Evolutionary conservation across 2,329 filamentous ascomycete genomes (phyloP), one percentile per base, ranked within the genome.

Genomic region (Diplodia sapinea): DNA sequence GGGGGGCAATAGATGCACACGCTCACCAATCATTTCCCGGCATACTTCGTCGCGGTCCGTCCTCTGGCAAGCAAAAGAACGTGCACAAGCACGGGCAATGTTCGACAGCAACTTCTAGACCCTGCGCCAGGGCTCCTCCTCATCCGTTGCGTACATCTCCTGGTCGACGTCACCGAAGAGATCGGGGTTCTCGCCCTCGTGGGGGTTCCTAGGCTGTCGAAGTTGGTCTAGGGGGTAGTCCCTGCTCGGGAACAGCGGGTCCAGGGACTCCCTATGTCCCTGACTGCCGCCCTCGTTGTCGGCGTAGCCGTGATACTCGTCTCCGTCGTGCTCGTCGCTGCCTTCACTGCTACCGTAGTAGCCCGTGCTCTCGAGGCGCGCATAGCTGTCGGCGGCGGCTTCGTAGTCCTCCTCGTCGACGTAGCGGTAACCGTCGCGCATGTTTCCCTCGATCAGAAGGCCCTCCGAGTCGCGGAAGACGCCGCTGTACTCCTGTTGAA

Each of bases 51-150:
- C n/a, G n/a, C n/a, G 3, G 43, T 9, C 40, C 43, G 6, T 47
- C 15, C n/a, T 20, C 20, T 7, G 43, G 43, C 43, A 9, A n/a
- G 43, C n/a, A 47, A 47, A 2, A 20, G n/a, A 9, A 11, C 6
- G 20, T 47, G 43, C 43, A 20, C 43, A 47, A n/a, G 43, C 43
- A 47, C n/a, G 43, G 43, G 43, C 11, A 47, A 47, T n/a, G 17
- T 8, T 11, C 43, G 11, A 20, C 3, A n/a, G 17, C 43, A 20
- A 8, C 17, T 3, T 20, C 43, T 38, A 29, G 20, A 56, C 12
- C 54, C 54, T 52, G 9, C 50, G 33, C 54, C 54, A 56, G 2
- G 54, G 54, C n/a, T 56, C 54, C 8, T 56, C 54, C 8, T 56
- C 54, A 8, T 56, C 54, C 33, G 54, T 23, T 8, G 8, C 33